Percentiles rank a stretch among this genome's conserved stretches.
phyloP scores from a whole-genome alignment of 116 monocot genomes.

The Phalaenopsis hybrid region DNA sequence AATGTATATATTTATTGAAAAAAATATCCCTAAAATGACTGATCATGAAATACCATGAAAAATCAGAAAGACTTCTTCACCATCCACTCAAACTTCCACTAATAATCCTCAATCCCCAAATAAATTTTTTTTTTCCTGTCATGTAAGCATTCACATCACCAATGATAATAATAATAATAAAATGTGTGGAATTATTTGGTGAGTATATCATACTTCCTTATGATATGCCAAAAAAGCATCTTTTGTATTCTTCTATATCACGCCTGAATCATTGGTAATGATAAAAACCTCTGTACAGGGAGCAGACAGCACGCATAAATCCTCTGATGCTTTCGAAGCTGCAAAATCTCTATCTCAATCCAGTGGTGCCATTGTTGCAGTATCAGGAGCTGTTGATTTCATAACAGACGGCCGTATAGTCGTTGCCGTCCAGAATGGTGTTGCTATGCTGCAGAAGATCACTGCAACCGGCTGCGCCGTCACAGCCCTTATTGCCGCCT shows the following conservation, averaged over 20 bases:
- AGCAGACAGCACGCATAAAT: slow-evolving; percentile 74
- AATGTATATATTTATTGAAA: no score
- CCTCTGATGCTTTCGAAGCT: slow-evolving; percentile 51
- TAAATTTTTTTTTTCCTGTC: no score
- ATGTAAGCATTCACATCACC: no score
- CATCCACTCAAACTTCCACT: no score
- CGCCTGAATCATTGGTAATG: not conserved
- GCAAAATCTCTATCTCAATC: slow-evolving; percentile 53
- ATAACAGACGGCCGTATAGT: slow-evolving; percentile 56
- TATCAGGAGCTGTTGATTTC: slow-evolving; percentile 73
- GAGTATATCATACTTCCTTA: no score
- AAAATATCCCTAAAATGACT: no score
- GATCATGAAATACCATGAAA: no score
- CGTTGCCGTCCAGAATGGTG: slow-evolving; percentile 47
- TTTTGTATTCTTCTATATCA: not conserved
- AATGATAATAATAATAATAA: no score
- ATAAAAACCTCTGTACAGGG: slow-evolving; percentile 33
- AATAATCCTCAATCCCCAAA: no score
- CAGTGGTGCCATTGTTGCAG: slow-evolving; percentile 61
- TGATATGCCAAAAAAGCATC: no score
- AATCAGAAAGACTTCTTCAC: no score
- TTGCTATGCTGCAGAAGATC: slow-evolving; percentile 82
- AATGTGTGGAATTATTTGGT: no score
- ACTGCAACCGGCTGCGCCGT: slow-evolving; percentile 88
- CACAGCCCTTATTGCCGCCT: slow-evolving; percentile 80